Evolutionary conservation across 1,284 basidiomycete species (phyloP).

Genomic region (Pseudozyma pruni): DNA sequence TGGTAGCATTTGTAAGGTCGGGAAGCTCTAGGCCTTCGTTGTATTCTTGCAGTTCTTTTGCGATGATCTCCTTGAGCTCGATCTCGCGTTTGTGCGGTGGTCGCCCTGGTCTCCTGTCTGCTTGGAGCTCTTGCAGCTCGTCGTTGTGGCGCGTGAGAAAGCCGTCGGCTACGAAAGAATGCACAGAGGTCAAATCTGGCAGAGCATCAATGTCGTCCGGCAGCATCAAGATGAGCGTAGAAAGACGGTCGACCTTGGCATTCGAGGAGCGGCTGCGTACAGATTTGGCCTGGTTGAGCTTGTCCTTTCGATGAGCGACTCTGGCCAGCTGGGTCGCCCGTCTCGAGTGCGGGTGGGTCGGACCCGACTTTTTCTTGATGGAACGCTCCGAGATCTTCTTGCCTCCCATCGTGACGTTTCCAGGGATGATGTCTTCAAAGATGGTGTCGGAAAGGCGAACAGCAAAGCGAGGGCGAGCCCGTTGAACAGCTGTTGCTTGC

Average conservation of each 20-base stretch:
- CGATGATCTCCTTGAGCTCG: conserved; percentile 54
- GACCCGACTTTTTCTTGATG: conserved; percentile 61
- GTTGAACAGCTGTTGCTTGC: neutral
- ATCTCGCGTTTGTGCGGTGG: conserved; percentile 55
- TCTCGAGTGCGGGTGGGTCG: conserved; percentile 64
- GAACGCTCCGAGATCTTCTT: conserved; percentile 65
- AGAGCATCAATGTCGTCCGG: conserved; percentile 53
- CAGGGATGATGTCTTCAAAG: neutral
- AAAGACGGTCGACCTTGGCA: conserved; percentile 62
- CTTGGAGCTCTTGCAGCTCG: conserved; percentile 47
- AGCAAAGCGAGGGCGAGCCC: too few species aligned
- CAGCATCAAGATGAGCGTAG: conserved; percentile 61
- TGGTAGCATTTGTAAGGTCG: conserved; percentile 55
- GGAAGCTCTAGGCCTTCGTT: conserved; percentile 61
- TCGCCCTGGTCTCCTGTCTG: conserved; percentile 56
- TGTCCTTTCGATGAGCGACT: conserved; percentile 52
- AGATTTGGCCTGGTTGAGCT: conserved; percentile 47
- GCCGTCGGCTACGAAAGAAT: conserved; percentile 52
- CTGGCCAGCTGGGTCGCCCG: conserved; percentile 60
- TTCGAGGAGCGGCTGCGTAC: conserved; percentile 38
- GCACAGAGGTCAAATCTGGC: conserved; percentile 57
- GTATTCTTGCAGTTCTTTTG: conserved; percentile 58
- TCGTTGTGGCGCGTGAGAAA: conserved; percentile 60
- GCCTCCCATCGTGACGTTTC: conserved; percentile 48
- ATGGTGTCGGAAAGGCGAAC: conserved; percentile 6